Evolutionary conservation across 805 yeast species (phyloP).

Genomic region (Komagataella phaffii): DNA sequence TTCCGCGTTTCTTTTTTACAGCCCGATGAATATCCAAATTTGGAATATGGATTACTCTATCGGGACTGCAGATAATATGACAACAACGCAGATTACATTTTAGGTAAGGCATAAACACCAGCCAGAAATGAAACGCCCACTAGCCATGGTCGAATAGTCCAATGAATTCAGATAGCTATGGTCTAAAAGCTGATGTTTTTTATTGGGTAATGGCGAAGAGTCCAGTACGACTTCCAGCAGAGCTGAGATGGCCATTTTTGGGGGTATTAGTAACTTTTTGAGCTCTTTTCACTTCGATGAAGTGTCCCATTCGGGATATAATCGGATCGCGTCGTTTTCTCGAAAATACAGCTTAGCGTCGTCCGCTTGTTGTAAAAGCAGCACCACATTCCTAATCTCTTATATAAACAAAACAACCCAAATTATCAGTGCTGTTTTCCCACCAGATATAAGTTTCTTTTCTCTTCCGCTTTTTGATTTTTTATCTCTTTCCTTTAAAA

Average conservation of each 20-base stretch:
- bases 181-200: not conserved
- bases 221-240: not conserved
- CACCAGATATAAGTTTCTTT: not conserved
- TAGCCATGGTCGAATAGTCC: not conserved
- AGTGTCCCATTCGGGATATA: not conserved
- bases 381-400: not conserved
- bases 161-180: not conserved
- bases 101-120: not conserved
- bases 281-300: not conserved
- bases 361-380: not conserved
- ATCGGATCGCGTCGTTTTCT: not conserved
- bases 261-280: not conserved
- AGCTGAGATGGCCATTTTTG: not conserved
- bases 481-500: not conserved
- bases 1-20: not conserved
- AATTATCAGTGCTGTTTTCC: not conserved
- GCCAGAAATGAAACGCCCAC: not conserved
- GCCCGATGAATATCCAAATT: not conserved
- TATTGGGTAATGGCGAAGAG: not conserved
- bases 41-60: not conserved
- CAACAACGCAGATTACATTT: not conserved
- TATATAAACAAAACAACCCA: slow-evolving; percentile 1
- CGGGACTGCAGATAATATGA: not conserved
- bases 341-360: not conserved
- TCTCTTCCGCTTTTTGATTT: not conserved